These are phyloP conservation scores for Oemleria cerasiformis DNA, from an alignment of 306 rosid species.

Conservation along the genomic window DNA sequence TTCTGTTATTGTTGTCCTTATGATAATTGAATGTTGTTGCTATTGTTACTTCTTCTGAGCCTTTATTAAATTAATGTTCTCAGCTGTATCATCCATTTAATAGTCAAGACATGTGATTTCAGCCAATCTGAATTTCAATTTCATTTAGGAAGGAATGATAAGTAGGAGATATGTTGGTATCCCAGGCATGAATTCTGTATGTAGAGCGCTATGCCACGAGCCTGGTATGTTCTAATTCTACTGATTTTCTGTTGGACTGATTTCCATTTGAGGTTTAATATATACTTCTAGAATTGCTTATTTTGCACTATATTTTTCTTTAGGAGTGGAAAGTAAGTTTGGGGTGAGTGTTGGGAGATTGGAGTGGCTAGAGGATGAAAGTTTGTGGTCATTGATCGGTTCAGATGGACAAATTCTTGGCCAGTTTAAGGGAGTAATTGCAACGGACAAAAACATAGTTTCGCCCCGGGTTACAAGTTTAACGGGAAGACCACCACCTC, in stretches of 20 bases:
- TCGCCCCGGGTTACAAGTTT: slow-evolving; percentile 61
- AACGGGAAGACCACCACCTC: slow-evolving; percentile 64
- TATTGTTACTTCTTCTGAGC: background rate
- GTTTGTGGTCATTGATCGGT: slow-evolving; percentile 67
- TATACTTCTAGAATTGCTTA: slow-evolving; percentile 20
- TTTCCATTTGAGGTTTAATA: slow-evolving; percentile 20
- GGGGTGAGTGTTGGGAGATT: slow-evolving; percentile 58
- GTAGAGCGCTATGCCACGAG: slow-evolving; percentile 74
- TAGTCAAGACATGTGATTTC: background rate
- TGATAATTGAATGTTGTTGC: background rate
- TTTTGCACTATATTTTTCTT: slow-evolving; percentile 9
- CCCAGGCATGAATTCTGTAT: slow-evolving; percentile 94
- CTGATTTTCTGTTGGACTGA: slow-evolving; percentile 19
- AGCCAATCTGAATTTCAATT: slow-evolving; percentile 34
- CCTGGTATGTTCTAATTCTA: slow-evolving; percentile 47
- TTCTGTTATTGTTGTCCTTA: too few relatives aligned
- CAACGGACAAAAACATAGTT: slow-evolving; percentile 76
- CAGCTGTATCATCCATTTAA: background rate
- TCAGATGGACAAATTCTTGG: slow-evolving; percentile 72
- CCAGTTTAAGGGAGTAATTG: slow-evolving; percentile 74
- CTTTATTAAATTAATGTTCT: background rate
- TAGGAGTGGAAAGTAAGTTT: slow-evolving; percentile 85
- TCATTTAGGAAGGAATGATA: slow-evolving; percentile 55
- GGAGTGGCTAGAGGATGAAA: slow-evolving; percentile 71
- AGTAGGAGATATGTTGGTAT: slow-evolving; percentile 78